These are phyloP conservation scores for Prunus campanulata DNA, from an alignment of 306 rosid species.

Conservation along the genomic window DNA sequence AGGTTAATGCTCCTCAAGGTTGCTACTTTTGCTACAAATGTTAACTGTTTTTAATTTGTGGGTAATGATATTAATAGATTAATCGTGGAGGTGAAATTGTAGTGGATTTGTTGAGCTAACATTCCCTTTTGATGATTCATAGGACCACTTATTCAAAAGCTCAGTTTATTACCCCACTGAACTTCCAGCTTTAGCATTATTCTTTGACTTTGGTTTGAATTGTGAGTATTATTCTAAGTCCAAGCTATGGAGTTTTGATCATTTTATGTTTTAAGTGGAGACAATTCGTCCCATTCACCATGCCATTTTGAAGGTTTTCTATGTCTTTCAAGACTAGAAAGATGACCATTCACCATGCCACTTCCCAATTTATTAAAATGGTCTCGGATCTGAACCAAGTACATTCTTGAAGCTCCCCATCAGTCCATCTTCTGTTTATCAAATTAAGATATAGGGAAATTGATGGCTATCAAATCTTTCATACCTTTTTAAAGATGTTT, in stretches of 20 bases:
- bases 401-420: background rate
- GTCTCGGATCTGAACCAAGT: background rate
- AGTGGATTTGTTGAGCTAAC: background rate
- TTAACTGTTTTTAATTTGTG: background rate
- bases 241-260: background rate
- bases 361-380: background rate
- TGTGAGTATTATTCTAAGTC: background rate
- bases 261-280: background rate
- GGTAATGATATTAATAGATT: background rate
- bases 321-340: background rate
- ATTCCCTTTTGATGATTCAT: background rate
- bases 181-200: background rate
- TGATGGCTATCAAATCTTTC: background rate
- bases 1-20: slow-evolving; percentile 6
- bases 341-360: background rate
- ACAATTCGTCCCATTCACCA: background rate
- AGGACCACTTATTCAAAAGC: background rate
- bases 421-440: background rate
- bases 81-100: background rate
- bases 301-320: background rate
- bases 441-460: background rate
- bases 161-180: background rate
- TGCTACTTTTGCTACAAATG: background rate
- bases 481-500: background rate
- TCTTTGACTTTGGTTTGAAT: background rate